Evolutionary conservation across 352 stramenopile species (phyloP), one percentile per base, ranked within the genome.

Genomic region (Peronospora tabacina): DNA sequence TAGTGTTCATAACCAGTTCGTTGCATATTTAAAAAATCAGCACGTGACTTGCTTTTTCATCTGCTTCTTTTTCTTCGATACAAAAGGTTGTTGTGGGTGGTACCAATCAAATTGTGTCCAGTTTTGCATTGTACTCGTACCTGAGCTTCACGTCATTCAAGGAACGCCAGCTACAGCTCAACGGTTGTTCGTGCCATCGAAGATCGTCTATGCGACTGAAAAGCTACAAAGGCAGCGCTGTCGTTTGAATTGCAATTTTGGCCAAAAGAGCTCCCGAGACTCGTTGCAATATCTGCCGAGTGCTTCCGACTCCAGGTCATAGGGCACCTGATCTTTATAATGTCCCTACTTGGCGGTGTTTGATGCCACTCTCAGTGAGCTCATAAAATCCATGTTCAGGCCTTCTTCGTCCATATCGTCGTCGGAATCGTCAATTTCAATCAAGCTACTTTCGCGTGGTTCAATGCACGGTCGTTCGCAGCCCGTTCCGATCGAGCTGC

Each of bases 371-470:
- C 52, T 66, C 19, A 79, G 55, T 30, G 49, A 71, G 36, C 68
- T 68, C 60, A 92, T 65, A 55, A 92, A 92, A 65, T 90, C 78
- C 67, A 92, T 69, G 71, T 92, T 90, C 42, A 92, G 59, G 8
- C 82, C 63, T 15, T 80, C 72, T 3, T 83, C 72, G 9, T 78
- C 65, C 9, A 77, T 63, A 0, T 55, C 57, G n/a, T 71, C 66
- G 5, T 75, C 60, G 12, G 54, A 36, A 16, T 49, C 58, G 38
- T 71, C 58, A 32, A 62, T 66, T 15, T 61, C 54, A 28, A 65
- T 65, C 44, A 72, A 68, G 55, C 58, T 72, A 45, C 61, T 69
- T 6, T 62, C 54, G 24, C 55, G 44, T 20, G 36, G 50, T 12
- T 68, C 55, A 34, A 61, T 53, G 20, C 54, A 72, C 15, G 52